Base-by-base conservation (phyloP, 2,329 filamentous ascomycete species). In the Macrophomina pseudophaseolina region DNA sequence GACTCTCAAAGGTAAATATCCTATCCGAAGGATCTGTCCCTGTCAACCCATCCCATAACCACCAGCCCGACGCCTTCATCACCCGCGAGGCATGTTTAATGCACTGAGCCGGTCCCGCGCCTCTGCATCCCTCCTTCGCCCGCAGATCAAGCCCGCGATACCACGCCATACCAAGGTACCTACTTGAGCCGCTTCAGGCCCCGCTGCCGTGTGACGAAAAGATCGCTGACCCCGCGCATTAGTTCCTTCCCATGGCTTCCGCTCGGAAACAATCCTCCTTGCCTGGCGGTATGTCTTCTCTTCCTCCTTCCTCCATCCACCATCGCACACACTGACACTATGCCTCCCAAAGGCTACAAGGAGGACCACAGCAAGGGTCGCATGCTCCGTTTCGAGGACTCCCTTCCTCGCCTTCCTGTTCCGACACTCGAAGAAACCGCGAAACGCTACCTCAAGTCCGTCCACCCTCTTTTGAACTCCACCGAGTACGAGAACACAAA, bases 341-440 rank as follows among this genome's bases (percentile, higher is more conserved):
- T 40, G 35, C 38, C 66, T 32, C 33, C 14, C 60, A 59, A 74
- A 92, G 91, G 90, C 73, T 94, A 95, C 81, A 87, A 85, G 74
- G 92, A 95, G 81, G 91, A 95, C 79, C 85, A 85, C 73, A 88
- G 88, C 74, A 94, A 93, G 78, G 91, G 91, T 64, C 84, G 88
- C 54, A 95, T 92, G 91, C 85, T 95, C 72, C 88, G 92, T 72
- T 96, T 91, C 79, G 91, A 96, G 78, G 91, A 94, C 44, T 94
- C 91, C n/a, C 86, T 96, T 38, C 92, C 92, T 52, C 86, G 85
- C 44, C 85, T 96, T 33, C 92, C 92, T 14, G 91, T 95, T 4
- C 92, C 92, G 11, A 90, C 90, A 1, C 90, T 96, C 71, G 88
- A 94, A 76, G 92, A 95, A 82, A 95, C 92, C 6, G 87, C 91